Conservation (phyloP, 345 rosid species). For the Laguncularia racemosa region DNA sequence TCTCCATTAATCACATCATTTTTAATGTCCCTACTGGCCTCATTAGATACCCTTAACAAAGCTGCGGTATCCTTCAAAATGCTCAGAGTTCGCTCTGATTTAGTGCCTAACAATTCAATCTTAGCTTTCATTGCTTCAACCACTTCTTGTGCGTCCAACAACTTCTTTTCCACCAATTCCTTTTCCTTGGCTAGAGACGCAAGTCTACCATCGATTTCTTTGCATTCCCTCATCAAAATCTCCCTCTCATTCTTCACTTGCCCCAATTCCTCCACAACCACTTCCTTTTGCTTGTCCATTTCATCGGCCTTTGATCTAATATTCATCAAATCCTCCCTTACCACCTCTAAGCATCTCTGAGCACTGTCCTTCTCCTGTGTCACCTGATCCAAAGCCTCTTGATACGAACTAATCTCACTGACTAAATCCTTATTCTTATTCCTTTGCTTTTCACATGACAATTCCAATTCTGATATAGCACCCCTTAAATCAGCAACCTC, state of each 20-base stretch:
- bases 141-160: slow-evolving; percentile 27
- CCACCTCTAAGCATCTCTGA: slow-evolving; percentile 29
- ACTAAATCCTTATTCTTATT: slow-evolving; percentile 27
- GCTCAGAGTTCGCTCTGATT: slow-evolving; percentile 30
- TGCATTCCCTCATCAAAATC: slow-evolving; percentile 22
- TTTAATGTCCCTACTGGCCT: slow-evolving; percentile 12
- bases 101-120: slow-evolving; percentile 23
- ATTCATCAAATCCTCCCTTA: slow-evolving; percentile 25
- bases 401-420: slow-evolving; percentile 20
- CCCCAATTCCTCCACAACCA: slow-evolving; percentile 24
- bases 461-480: slow-evolving; percentile 20
- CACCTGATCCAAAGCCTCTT: slow-evolving; percentile 19
- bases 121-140: slow-evolving; percentile 29
- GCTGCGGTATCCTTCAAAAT: slow-evolving; percentile 47
- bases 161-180: slow-evolving; percentile 25
- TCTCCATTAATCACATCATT: slow-evolving; percentile 8
- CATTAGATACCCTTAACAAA: slow-evolving; percentile 22
- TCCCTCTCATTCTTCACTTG: slow-evolving; percentile 22
- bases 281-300: slow-evolving; percentile 32
- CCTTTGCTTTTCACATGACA: slow-evolving; percentile 17
- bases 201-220: slow-evolving; percentile 20
- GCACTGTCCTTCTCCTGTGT: slow-evolving; percentile 33
- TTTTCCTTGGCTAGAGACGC: slow-evolving; percentile 34
- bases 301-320: slow-evolving; percentile 26
- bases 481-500: slow-evolving; percentile 30